These are phyloP conservation scores for Nakaseomyces kungkrabaensis DNA, from an alignment of 1,139 yeast species.

Conservation along the genomic window DNA sequence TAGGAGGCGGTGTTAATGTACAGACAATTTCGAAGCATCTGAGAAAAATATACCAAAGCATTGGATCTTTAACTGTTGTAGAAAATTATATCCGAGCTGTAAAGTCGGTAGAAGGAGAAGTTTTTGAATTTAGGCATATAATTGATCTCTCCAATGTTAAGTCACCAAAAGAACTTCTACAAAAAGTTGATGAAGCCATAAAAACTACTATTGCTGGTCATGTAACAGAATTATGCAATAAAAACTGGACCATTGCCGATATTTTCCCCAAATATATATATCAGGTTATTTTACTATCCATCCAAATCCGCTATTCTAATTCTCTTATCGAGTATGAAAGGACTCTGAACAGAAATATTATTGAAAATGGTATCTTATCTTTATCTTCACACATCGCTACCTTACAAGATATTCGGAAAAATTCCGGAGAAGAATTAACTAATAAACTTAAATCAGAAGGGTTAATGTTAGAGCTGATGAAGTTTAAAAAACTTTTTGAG, in stretches of 20 bases:
- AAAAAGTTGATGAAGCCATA: neutral
- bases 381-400: neutral
- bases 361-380: neutral
- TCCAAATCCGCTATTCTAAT: neutral
- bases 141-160: neutral
- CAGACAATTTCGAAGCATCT: conserved; percentile 49
- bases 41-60: conserved; percentile 64
- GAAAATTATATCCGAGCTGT: conserved; percentile 39
- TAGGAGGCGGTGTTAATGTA: conserved; percentile 55
- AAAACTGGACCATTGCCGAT: neutral
- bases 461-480: neutral
- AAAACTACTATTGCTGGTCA: neutral
- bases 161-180: neutral
- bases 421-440: neutral
- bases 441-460: neutral
- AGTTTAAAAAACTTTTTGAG: neutral
- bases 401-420: neutral
- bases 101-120: conserved; percentile 57
- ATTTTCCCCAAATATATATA: neutral
- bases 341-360: neutral
- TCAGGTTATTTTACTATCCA: neutral
- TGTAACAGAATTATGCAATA: neutral
- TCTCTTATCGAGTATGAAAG: neutral
- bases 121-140: conserved; percentile 22
- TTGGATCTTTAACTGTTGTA: conserved; percentile 39